Evolutionary conservation across 1,139 yeast species (phyloP).

Genomic region (Meyerozyma guilliermondii): DNA sequence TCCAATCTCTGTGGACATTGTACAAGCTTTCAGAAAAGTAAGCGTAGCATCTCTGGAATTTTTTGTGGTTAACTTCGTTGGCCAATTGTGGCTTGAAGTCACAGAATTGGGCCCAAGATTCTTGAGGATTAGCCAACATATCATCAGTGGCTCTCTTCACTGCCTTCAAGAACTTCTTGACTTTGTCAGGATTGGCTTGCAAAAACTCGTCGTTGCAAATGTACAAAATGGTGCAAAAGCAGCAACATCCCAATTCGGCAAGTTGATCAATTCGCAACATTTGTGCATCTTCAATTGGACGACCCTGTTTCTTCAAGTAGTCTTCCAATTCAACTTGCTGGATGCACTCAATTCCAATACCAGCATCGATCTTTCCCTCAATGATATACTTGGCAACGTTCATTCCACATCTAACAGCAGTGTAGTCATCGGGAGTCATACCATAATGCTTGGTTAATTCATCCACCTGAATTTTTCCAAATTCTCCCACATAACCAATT

Average conservation of each 20-base stretch:
- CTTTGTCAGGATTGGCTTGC: conserved; percentile 45
- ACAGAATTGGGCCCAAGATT: conserved; percentile 44
- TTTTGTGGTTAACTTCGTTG: conserved; percentile 36
- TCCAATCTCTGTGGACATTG: conserved; percentile 56
- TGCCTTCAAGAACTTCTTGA: conserved; percentile 40
- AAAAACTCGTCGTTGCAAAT: conserved; percentile 50
- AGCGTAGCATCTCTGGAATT: conserved; percentile 51
- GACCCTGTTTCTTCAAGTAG: conserved; percentile 39
- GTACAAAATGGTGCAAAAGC: conserved; percentile 54
- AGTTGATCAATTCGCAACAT: conserved; percentile 54
- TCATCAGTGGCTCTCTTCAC: conserved; percentile 47
- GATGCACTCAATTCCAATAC: conserved; percentile 55
- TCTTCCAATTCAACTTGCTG: conserved; percentile 57
- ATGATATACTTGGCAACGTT: conserved; percentile 53
- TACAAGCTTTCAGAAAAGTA: conserved; percentile 49
- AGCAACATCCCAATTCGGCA: conserved; percentile 57
- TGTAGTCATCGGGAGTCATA: conserved; percentile 51
- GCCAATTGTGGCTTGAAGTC: conserved; percentile 47
- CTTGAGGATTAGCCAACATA: conserved; percentile 36
- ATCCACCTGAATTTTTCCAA: conserved; percentile 55
- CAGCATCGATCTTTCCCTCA: conserved; percentile 53
- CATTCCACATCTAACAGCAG: conserved; percentile 61
- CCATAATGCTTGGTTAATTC: conserved; percentile 53
- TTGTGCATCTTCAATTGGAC: conserved; percentile 43
- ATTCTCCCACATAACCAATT: conserved; percentile 56